These are phyloP conservation scores for Tolypocladium ovalisporum DNA, from an alignment of 2,329 filamentous ascomycete genomes.

Conservation along the genomic window DNA sequence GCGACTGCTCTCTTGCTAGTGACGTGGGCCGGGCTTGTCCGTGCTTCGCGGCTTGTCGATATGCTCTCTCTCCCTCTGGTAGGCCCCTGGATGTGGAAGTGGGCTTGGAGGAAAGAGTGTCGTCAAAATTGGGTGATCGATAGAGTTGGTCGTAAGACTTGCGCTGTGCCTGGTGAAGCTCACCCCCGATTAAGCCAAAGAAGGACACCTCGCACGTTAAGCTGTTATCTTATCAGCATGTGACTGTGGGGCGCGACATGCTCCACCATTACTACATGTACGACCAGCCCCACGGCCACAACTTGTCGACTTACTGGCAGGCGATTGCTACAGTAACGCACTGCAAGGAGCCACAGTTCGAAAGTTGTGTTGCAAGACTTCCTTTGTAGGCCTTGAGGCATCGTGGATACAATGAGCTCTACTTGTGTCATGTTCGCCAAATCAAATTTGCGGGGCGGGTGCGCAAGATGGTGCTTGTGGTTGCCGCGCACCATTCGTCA, in stretches of 20 bases:
- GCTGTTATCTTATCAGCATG: conserved; percentile 27
- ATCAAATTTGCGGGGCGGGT: too few species aligned
- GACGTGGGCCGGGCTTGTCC: neutral
- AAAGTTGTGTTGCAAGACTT: neutral
- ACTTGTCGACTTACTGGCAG: neutral
- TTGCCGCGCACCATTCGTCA: neutral
- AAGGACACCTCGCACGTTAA: conserved; percentile 19
- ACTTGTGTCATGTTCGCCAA: too few species aligned
- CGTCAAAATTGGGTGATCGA: neutral
- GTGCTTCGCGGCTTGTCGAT: neutral
- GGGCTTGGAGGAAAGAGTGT: neutral
- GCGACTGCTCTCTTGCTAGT: neutral
- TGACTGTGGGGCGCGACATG: conserved; percentile 13
- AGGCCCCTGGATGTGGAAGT: neutral
- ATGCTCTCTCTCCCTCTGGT: neutral
- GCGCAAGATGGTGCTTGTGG: too few species aligned
- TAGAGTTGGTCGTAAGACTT: neutral
- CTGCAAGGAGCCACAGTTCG: too few species aligned
- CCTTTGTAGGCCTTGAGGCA: too few species aligned
- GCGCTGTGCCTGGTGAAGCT: neutral
- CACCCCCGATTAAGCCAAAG: neutral
- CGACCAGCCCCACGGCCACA: neutral
- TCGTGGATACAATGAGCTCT: too few species aligned
- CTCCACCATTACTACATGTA: neutral
- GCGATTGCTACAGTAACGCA: neutral